Percentiles rank a stretch among this genome's conserved stretches.
Conservation (phyloP, 345 rosid genomes). For the Adansonia digitata region DNA sequence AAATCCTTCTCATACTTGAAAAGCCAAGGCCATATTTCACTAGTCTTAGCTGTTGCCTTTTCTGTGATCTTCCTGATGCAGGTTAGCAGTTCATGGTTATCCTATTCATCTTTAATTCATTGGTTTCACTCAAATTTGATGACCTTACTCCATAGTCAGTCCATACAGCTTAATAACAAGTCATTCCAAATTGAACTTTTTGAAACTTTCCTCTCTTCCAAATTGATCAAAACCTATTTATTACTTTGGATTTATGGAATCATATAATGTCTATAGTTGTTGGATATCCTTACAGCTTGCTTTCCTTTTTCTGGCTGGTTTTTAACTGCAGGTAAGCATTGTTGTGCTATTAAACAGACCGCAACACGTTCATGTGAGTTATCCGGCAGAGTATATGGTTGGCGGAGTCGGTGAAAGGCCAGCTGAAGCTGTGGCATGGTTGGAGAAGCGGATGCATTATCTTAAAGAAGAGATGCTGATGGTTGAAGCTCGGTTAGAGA, state of each 20-base stretch:
- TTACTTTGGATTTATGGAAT: too few relatives aligned
- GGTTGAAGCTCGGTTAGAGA: slow-evolving; percentile 72
- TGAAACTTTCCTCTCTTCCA: background rate
- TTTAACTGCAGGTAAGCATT: slow-evolving; percentile 58
- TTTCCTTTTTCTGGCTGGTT: background rate
- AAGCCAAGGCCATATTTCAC: slow-evolving; percentile 53
- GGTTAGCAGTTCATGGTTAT: slow-evolving; percentile 32
- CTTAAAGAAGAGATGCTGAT: slow-evolving; percentile 70
- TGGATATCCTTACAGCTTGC: background rate
- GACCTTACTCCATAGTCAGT: background rate
- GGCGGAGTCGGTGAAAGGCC: slow-evolving; percentile 29
- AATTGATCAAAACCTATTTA: too few relatives aligned
- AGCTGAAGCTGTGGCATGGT: slow-evolving; percentile 50
- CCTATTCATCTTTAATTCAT: background rate
- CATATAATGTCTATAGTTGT: too few relatives aligned
- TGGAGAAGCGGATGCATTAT: slow-evolving; percentile 70
- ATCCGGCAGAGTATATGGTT: slow-evolving; percentile 32
- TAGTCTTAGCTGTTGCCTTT: slow-evolving; percentile 55
- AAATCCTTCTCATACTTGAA: slow-evolving; percentile 40
- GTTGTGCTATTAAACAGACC: slow-evolving; percentile 67
- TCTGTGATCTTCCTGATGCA: slow-evolving; percentile 81
- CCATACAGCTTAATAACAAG: background rate
- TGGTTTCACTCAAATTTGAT: background rate
- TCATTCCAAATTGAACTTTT: background rate
- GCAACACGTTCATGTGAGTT: slow-evolving; percentile 39